Evolutionary conservation across 1,139 yeast species (phyloP).

Genomic region (Sugiyamaella paludigena): DNA sequence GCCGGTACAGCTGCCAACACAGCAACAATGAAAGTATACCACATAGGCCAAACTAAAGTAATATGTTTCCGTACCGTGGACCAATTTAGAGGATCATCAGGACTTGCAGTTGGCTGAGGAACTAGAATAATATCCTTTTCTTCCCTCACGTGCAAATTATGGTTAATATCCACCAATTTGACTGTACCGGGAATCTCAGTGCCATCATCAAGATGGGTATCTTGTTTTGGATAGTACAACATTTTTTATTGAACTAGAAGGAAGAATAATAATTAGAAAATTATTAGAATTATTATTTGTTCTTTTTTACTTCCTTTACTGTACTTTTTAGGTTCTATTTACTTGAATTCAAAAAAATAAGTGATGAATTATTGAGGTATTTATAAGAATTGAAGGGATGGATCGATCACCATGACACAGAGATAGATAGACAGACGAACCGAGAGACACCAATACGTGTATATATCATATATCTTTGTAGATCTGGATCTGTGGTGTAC

Average conservation of each 20-base stretch:
- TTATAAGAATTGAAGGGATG: no score
- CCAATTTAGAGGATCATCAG: conserved; percentile 53
- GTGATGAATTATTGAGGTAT: no score
- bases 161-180: conserved; percentile 52
- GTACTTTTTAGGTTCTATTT: no score
- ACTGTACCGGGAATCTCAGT: conserved; percentile 48
- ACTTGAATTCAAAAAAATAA: no score
- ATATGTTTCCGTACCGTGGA: conserved; percentile 39
- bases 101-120: conserved; percentile 49
- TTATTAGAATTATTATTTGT: no score
- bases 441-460: no score
- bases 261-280: neutral
- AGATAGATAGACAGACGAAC: no score
- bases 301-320: no score
- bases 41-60: conserved; percentile 32
- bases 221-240: conserved; percentile 14
- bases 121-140: conserved; percentile 41
- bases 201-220: conserved; percentile 17
- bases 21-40: conserved; percentile 47
- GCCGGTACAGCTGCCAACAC: conserved; percentile 44
- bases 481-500: no score
- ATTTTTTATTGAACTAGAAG: no score
- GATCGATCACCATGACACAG: no score
- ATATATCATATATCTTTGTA: no score
- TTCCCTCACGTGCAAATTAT: conserved; percentile 27